Base-by-base conservation (phyloP, 805 yeast species). In the Cyberlindnera bimundalis region DNA sequence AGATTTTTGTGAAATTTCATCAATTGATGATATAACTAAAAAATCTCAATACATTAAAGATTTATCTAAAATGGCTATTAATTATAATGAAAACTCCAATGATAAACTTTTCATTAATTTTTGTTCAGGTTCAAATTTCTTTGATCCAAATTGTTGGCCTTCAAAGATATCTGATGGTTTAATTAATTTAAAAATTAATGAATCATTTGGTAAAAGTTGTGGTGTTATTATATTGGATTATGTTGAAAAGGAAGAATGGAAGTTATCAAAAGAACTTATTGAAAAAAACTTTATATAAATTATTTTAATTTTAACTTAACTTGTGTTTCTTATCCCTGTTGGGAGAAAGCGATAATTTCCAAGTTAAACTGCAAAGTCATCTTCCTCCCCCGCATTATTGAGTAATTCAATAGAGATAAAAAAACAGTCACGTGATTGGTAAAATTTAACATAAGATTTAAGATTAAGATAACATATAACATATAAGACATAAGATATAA, bases 91-190 rank as follows among this genome's bases (percentile, higher is more conserved):
- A 36, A 58, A 66, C 40, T 48, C 64, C 19, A 61, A 61, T 42
- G 73, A 71, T 35, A 83, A 81, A 60, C 64, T 84, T 48, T 84
- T 75, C 52, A 62, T 84, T 46, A 84, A 84, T 64, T 84, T 81
- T 60, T 78, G 87, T 43, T 74, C 88, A 1, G 91, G 83, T 14
- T 71, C 89, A 32, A 81, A 81, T 61, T 81, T 83, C 58, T 81
- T 80, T 61, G 77, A 81, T 61, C 78, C 70, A 37, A 70, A 67
- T 34, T 83, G 87, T 60, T 84, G 93, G 93, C 93, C 93, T 1
- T 70, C 73, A 43, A 68, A 73, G 50, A 76, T 84, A 45, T 77
- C 88, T 15, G 64, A 70, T 41, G 78, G 77, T 41, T 64, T 78
- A 61, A 51, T 54, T 14, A 54, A 60, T 26, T 66, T 68, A 35